Percentiles rank a stretch among this genome's conserved stretches.
Conservation (phyloP, 2,329 filamentous ascomycete genomes). For the Herpotrichia juniperi region DNA sequence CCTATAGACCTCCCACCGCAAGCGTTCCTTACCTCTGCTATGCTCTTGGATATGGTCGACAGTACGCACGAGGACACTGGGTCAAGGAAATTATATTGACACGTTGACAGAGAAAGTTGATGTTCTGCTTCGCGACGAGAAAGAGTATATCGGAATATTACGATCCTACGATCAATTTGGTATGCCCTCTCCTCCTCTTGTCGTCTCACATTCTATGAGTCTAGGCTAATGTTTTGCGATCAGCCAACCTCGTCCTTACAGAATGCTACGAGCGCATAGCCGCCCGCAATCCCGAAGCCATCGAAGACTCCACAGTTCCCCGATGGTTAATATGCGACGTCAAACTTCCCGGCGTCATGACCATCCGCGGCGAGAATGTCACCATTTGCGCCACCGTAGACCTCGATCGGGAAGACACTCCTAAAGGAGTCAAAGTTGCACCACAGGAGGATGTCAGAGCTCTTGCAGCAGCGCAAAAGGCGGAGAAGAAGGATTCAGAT, state of each 20-base stretch:
- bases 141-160: conserved; percentile 90
- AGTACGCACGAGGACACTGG: conserved; percentile 60
- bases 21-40: conserved; percentile 98
- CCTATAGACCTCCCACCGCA: conserved; percentile 72
- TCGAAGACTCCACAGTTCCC: conserved; percentile 28
- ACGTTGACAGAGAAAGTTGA: conserved; percentile 82
- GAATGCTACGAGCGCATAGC: conserved; percentile 91
- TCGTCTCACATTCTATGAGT: neutral
- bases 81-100: conserved; percentile 12
- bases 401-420: conserved; percentile 91
- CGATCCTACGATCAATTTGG: conserved; percentile 98
- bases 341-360: conserved; percentile 81
- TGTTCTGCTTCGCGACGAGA: conserved; percentile 87
- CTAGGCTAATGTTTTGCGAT: too few relatives aligned
- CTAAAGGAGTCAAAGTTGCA: conserved; percentile 73
- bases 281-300: conserved; percentile 56
- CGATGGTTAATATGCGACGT: conserved; percentile 80
- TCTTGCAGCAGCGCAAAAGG: conserved; percentile 75
- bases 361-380: conserved; percentile 97
- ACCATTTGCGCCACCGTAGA: conserved; percentile 94
- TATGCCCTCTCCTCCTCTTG: conserved; percentile 51
- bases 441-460: conserved; percentile 72
- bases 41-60: conserved; percentile 94
- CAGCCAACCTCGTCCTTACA: conserved; percentile 94
- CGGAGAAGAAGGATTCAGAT: conserved; percentile 66